Conservation (phyloP, 164 flowering plant genomes). For the Umbilicus rupestris region DNA sequence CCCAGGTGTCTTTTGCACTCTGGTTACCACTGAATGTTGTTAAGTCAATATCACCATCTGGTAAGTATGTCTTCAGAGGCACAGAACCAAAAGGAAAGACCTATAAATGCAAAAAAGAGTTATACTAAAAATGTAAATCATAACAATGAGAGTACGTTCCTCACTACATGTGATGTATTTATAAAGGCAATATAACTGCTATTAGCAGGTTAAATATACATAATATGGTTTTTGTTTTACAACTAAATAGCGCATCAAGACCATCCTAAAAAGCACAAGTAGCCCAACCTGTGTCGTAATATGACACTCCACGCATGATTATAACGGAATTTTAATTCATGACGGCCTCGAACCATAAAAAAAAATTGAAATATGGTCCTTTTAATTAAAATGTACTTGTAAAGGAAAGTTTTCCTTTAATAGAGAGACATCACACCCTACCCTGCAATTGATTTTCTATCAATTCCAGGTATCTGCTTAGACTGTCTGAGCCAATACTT, state of each 20-base stretch:
- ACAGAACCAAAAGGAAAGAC: constrained; percentile 94
- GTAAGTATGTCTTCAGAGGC: constrained; percentile 91
- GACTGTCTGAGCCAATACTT: neutral
- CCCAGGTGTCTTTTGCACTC: constrained; percentile 74
- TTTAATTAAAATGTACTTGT: too few relatives aligned
- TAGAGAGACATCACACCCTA: too few relatives aligned
- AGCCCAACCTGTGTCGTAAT: neutral
- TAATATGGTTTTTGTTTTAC: neutral
- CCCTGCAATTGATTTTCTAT: too few relatives aligned
- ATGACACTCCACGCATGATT: too few relatives aligned
- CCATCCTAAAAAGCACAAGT: neutral
- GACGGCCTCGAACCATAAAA: too few relatives aligned
- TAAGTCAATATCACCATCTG: constrained; percentile 97
- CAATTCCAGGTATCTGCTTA: too few relatives aligned
- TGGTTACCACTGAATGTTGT: constrained; percentile 62
- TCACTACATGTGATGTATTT: neutral
- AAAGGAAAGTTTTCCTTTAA: too few relatives aligned
- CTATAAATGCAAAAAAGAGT: constrained; percentile 16
- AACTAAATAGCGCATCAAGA: neutral
- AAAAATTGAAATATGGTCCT: too few relatives aligned
- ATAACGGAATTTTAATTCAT: too few relatives aligned
- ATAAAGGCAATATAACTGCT: neutral
- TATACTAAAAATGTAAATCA: neutral
- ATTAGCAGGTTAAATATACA: neutral
- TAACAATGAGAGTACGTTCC: neutral